Conservation (phyloP, 2,329 filamentous ascomycete genomes). For the Epichloe sibirici region DNA sequence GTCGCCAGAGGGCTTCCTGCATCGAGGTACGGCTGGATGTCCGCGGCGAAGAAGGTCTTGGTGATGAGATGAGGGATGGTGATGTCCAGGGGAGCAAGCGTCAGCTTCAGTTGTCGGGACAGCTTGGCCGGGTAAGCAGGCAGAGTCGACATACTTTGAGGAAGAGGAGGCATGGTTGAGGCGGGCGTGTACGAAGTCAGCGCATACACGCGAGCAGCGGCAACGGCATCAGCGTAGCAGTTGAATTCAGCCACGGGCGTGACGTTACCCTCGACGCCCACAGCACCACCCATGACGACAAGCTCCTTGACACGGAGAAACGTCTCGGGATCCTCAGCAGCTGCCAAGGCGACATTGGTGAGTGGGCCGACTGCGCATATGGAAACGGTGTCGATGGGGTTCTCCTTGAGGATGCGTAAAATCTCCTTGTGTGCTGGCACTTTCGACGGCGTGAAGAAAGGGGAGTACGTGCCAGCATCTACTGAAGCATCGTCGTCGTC, state of each 20-base stretch:
- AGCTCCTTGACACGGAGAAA: conserved; percentile 85
- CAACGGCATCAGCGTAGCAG: conserved; percentile 75
- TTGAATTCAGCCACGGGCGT: conserved; percentile 90
- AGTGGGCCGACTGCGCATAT: conserved; percentile 82
- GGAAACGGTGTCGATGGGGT: conserved; percentile 74
- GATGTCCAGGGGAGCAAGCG: conserved; percentile 65
- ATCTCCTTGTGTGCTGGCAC: conserved; percentile 73
- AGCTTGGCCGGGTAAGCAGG: conserved; percentile 52
- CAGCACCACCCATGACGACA: conserved; percentile 86
- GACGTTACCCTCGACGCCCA: conserved; percentile 71
- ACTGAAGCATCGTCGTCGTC: conserved; percentile 18
- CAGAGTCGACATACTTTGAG: conserved; percentile 36
- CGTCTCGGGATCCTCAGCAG: conserved; percentile 75
- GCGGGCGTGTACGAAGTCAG: conserved; percentile 61
- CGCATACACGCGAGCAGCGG: conserved; percentile 64
- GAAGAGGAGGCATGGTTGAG: conserved; percentile 67
- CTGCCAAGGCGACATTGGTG: conserved; percentile 86
- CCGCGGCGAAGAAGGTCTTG: conserved; percentile 43
- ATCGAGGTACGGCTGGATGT: conserved; percentile 41
- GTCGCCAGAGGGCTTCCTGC: conserved; percentile 59
- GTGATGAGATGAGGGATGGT: conserved; percentile 59
- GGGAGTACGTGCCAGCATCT: conserved; percentile 33
- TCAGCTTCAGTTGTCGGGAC: conserved; percentile 51
- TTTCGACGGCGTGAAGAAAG: conserved; percentile 65
- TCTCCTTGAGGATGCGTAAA: conserved; percentile 69